phyloP scores from a whole-genome alignment of 768 basidiomycete genomes.

The Tremella fuciformis region DNA sequence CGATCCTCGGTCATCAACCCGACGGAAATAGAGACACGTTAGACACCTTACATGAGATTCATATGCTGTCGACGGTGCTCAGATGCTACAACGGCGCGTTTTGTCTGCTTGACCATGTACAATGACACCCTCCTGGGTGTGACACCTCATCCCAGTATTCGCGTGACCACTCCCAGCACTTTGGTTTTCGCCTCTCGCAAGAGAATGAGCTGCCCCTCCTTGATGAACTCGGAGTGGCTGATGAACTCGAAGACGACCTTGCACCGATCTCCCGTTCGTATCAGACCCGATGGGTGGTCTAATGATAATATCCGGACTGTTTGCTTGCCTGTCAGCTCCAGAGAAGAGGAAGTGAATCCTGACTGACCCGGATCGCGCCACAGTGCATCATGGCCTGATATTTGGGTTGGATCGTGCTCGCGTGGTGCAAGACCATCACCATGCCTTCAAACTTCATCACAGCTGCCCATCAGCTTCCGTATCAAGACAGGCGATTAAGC shows the following conservation, averaged over 20 bases:
- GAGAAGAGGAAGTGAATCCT: conserved; percentile 4
- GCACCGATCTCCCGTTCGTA: conserved; percentile 92
- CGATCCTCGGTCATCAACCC: no score
- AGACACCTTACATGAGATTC: no score
- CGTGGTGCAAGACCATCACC: conserved; percentile 69
- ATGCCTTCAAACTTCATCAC: conserved; percentile 86
- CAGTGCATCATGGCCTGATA: conserved; percentile 96
- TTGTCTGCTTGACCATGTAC: neutral
- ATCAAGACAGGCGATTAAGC: conserved; percentile 8
- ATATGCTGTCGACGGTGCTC: no score
- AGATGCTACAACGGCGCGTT: no score
- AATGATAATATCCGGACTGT: conserved; percentile 78
- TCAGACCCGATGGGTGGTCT: conserved; percentile 81
- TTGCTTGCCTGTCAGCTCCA: conserved; percentile 55
- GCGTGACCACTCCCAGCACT: conserved; percentile 53
- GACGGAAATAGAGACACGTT: no score
- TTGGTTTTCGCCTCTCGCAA: conserved; percentile 97
- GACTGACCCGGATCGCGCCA: conserved; percentile 57
- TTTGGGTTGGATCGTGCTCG: conserved; percentile 74
- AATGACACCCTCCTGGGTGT: neutral
- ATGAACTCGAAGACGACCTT: conserved; percentile 95
- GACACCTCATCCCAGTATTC: conserved; percentile 27
- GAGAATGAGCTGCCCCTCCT: conserved; percentile 86
- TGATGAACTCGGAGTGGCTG: conserved; percentile 83
- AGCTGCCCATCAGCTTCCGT: conserved; percentile 55